Percentiles rank a stretch among this genome's conserved stretches.
Conservation (phyloP, 345 rosid genomes). For the Rhodamnia argentea region DNA sequence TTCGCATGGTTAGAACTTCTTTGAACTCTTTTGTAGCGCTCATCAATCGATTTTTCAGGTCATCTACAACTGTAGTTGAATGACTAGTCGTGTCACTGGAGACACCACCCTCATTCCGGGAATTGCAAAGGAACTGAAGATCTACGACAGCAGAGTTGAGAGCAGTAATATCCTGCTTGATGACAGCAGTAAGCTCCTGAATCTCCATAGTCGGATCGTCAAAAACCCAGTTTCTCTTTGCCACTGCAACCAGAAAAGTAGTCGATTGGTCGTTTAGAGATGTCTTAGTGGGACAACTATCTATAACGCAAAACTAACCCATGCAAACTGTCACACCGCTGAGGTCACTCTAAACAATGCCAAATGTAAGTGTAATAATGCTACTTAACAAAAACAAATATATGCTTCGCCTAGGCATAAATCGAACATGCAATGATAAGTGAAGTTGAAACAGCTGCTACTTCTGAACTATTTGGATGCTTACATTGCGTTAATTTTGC, state of each 20-base stretch:
- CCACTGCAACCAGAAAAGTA: constrained; percentile 27
- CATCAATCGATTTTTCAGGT: constrained; percentile 57
- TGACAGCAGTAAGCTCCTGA: constrained; percentile 51
- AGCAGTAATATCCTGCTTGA: constrained; percentile 61
- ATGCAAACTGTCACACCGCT: not conserved
- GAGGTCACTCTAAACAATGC: not conserved
- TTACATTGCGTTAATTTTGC: constrained; percentile 46
- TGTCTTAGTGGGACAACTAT: not conserved
- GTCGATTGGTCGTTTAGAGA: not conserved
- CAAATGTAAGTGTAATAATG: not conserved
- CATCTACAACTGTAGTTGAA: constrained; percentile 54
- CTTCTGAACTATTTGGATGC: not conserved
- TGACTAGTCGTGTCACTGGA: constrained; percentile 55
- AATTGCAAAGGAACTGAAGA: constrained; percentile 43
- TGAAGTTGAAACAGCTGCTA: not conserved
- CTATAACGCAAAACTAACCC: not conserved
- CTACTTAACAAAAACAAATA: not conserved
- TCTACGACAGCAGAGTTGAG: constrained; percentile 59
- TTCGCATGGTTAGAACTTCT: constrained; percentile 56
- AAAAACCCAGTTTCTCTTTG: constrained; percentile 54
- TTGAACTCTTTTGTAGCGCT: constrained; percentile 58
- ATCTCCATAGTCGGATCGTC: constrained; percentile 62
- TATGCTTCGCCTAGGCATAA: not conserved
- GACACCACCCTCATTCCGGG: constrained; percentile 34
- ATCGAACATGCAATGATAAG: not conserved